A percentile compares a stretch with the other conserved stretches of the same genome.
These are phyloP conservation scores for Paraconiothyrium brasiliense DNA, from an alignment of 2,329 filamentous ascomycete genomes.

Conservation along the genomic window DNA sequence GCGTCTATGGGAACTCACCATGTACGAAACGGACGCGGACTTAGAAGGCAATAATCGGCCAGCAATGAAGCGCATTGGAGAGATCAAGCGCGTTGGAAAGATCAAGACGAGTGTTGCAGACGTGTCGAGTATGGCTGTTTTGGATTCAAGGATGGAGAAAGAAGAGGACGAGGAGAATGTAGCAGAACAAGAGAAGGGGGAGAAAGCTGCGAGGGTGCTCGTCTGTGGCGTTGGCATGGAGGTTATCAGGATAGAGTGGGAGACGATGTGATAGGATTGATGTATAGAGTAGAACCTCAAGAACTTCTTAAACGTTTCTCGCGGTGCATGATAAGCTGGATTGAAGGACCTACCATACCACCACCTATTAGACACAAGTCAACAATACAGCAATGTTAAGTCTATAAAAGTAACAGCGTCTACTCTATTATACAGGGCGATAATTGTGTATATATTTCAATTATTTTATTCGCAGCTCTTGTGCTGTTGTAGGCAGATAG, in stretches of 20 bases:
- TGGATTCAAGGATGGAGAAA: slow-evolving; percentile 17
- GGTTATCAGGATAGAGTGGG: slow-evolving; percentile 29
- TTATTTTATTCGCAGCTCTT: too few species aligned
- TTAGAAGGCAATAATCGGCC: slow-evolving; percentile 27
- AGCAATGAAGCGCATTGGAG: slow-evolving; percentile 42
- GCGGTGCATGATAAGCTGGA: too few species aligned
- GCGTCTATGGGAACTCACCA: slow-evolving; percentile 55
- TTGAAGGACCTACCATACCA: too few species aligned
- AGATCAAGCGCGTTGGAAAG: slow-evolving; percentile 43
- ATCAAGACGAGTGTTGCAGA: slow-evolving; percentile 63
- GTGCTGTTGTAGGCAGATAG: too few species aligned
- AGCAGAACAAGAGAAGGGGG: background rate
- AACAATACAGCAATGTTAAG: too few species aligned
- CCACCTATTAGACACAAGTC: too few species aligned
- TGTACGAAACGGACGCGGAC: background rate
- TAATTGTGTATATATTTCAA: too few species aligned
- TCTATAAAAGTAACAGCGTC: too few species aligned
- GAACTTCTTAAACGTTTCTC: too few species aligned
- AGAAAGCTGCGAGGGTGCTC: slow-evolving; percentile 28
- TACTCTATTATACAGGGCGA: too few species aligned
- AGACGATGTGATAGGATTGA: background rate
- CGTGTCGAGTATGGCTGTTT: slow-evolving; percentile 59
- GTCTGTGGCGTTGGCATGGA: slow-evolving; percentile 50
- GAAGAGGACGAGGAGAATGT: too few species aligned
- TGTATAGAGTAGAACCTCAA: background rate